A percentile compares a stretch with the other conserved stretches of the same genome.
phyloP scores from a whole-genome alignment of 176 grass and related monocot species.

The Hordeum vulgare region DNA sequence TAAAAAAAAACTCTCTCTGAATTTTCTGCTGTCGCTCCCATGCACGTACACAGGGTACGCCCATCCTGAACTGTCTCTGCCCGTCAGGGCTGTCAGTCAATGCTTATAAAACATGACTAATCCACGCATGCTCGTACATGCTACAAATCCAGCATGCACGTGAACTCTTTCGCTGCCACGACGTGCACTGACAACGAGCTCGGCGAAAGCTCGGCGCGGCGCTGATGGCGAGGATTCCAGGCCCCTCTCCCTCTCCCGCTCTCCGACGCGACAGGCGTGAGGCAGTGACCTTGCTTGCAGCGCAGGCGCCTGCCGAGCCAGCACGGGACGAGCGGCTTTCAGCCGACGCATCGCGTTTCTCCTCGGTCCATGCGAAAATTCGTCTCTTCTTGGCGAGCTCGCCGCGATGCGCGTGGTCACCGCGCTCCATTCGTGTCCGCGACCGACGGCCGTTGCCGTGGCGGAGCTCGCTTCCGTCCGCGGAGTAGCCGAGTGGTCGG shows the following conservation, averaged over 20 bases:
- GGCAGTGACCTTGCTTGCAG: neutral
- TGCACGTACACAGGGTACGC: neutral
- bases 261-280: conserved; percentile 1
- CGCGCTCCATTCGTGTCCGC: neutral
- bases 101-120: conserved; percentile 2
- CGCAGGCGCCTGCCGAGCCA: neutral
- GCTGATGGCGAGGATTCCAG: conserved; percentile 15
- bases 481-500: neutral
- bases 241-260: neutral
- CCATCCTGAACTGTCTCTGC: neutral
- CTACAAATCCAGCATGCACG: neutral
- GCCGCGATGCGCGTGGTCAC: neutral
- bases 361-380: neutral
- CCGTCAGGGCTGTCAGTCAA: neutral
- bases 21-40: neutral
- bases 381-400: neutral
- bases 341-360: neutral
- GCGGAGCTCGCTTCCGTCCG: neutral
- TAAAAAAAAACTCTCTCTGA: neutral
- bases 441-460: neutral
- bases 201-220: neutral
- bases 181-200: neutral
- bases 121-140: neutral
- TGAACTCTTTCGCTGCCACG: neutral
- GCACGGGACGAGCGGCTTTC: neutral